A percentile compares a stretch with the other conserved stretches of the same genome.
These are phyloP conservation scores for Pleurotus platypus DNA, from an alignment of 768 basidiomycete species.

Conservation along the genomic window DNA sequence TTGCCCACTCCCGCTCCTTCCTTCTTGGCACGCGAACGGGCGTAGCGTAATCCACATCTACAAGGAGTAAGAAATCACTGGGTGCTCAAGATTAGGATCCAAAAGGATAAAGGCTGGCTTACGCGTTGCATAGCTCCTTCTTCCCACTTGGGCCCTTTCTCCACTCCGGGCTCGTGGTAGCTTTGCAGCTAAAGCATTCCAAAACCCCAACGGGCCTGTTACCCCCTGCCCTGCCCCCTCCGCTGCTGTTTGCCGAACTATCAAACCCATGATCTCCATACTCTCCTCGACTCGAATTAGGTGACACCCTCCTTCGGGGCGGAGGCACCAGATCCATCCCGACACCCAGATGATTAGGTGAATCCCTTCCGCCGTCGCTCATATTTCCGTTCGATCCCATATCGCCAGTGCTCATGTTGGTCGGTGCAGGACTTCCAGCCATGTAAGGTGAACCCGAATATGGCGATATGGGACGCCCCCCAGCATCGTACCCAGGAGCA, in stretches of 20 bases:
- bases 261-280: constrained; percentile 15
- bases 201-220: constrained; percentile 72
- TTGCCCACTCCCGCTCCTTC: constrained; percentile 58
- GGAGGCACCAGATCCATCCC: constrained; percentile 47
- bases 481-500: constrained; percentile 16
- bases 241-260: not conserved
- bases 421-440: constrained; percentile 8
- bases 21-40: constrained; percentile 86
- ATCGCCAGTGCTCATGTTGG: not conserved
- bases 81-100: constrained; percentile 6
- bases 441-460: constrained; percentile 16
- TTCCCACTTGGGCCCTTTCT: constrained; percentile 87
- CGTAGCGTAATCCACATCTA: constrained; percentile 83
- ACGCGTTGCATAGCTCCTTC: constrained; percentile 93
- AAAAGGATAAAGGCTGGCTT: constrained; percentile 29
- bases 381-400: not conserved
- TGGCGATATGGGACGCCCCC: constrained; percentile 16
- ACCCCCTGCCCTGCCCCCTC: constrained; percentile 43
- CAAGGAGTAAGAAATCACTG: not conserved
- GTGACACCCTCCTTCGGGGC: constrained; percentile 54
- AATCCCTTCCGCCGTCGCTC: not conserved
- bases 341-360: too few species aligned
- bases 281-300: constrained; percentile 45
- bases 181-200: constrained; percentile 78
- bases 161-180: constrained; percentile 85